Conservation (phyloP, 1,139 yeast species). For the Lizanozyma gosingica region DNA sequence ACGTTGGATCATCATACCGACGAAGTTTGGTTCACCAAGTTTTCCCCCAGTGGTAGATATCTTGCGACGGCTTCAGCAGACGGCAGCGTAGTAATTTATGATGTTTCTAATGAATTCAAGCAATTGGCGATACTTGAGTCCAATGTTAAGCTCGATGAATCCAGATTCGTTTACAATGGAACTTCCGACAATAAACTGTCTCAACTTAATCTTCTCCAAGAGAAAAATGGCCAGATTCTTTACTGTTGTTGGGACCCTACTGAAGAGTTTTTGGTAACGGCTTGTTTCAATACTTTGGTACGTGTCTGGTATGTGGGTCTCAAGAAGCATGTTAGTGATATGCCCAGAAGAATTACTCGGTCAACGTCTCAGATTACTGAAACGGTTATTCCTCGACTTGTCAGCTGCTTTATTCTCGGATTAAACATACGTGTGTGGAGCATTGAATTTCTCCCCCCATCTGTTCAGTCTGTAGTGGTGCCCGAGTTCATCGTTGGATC, state of each 20-base stretch:
- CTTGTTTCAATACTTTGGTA: conserved; percentile 60
- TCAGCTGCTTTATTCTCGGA: conserved; percentile 32
- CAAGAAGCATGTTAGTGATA: conserved; percentile 22
- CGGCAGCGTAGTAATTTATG: conserved; percentile 56
- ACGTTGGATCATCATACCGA: conserved; percentile 47
- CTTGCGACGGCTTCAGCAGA: conserved; percentile 76
- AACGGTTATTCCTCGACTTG: not conserved
- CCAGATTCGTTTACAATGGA: conserved; percentile 5
- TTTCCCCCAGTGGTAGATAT: conserved; percentile 68
- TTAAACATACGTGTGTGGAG: conserved; percentile 16
- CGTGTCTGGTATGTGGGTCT: conserved; percentile 54
- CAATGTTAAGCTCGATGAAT: conserved; percentile 10
- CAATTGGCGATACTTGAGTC: conserved; percentile 28
- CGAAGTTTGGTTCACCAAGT: conserved; percentile 80
- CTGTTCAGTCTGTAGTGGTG: conserved; percentile 39
- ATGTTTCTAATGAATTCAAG: conserved; percentile 47
- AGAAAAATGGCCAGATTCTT: conserved; percentile 23
- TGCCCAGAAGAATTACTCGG: conserved; percentile 17
- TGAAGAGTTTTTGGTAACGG: conserved; percentile 56
- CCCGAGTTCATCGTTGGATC: conserved; percentile 69
- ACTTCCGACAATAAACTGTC: not conserved
- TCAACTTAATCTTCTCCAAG: not conserved
- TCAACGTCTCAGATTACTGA: conserved; percentile 10
- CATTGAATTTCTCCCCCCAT: not conserved
- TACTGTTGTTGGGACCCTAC: conserved; percentile 63